These are phyloP conservation scores for Phtheirospermum japonicum DNA, from an alignment of 257 asterid species.

Conservation along the genomic window DNA sequence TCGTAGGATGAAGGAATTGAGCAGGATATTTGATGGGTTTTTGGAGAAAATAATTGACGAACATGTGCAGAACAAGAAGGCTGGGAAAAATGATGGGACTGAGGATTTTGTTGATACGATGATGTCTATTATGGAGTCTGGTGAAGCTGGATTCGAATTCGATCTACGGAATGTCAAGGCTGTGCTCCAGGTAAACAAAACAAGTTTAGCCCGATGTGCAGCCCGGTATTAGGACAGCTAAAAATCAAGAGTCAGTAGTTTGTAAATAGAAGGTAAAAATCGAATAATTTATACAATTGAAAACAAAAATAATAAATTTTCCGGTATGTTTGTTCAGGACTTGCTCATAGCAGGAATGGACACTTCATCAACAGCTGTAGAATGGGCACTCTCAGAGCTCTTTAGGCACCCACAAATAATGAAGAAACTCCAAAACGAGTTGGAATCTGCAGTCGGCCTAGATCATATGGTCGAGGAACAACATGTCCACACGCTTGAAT, in stretches of 20 bases:
- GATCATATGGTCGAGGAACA: constrained; percentile 35
- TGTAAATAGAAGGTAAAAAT: too few species aligned
- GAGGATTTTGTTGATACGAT: constrained; percentile 34
- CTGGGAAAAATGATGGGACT: background rate
- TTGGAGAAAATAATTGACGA: constrained; percentile 39
- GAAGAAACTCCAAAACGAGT: constrained; percentile 36
- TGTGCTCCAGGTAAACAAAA: constrained; percentile 7
- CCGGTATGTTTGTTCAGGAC: constrained; percentile 26
- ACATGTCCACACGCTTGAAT: constrained; percentile 31
- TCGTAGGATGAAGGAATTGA: constrained; percentile 20
- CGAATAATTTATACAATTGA: too few species aligned
- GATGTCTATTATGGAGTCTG: constrained; percentile 36
- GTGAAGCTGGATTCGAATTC: constrained; percentile 37
- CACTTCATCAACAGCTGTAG: constrained; percentile 33
- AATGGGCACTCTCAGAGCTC: constrained; percentile 45
- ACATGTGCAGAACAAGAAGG: constrained; percentile 22
- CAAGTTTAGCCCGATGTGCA: too few species aligned
- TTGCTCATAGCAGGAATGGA: constrained; percentile 40
- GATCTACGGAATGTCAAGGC: constrained; percentile 44
- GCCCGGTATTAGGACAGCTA: too few species aligned
- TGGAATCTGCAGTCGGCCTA: constrained; percentile 29
- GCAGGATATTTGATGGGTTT: constrained; percentile 27
- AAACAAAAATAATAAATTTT: background rate
- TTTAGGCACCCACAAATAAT: constrained; percentile 33
- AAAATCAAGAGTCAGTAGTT: too few species aligned